Evolutionary conservation across 371 early-diverging fungal species (phyloP), one percentile per base, ranked within the genome.

Genomic region (Mucor mucedo): DNA sequence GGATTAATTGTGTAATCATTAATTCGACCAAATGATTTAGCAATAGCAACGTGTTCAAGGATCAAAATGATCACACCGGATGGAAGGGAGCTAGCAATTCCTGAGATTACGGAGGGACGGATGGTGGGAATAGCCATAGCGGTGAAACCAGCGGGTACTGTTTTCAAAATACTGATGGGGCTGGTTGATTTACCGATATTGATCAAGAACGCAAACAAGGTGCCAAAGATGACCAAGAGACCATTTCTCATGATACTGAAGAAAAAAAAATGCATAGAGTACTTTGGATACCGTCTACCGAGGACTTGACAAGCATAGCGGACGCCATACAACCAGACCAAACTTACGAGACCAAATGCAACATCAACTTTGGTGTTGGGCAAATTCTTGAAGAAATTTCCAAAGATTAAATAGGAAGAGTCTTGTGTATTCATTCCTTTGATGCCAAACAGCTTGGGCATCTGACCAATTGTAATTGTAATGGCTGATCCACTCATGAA

Each of bases 31-130:
- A 93, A 92, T 1, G 93, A 87, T 73, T 93, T 71, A 7, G 87
- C 85, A 62, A 94, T 89, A 11, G 93, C 91, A 48, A 93, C 87
- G 68, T 94, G 94, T 71, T 96, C 96, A 30, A 95, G 70, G 58
- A 94, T 83, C 38, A 88, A 71, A 39, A 94, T 88, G 42, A 94
- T 75, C 11, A 89, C 84, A 28, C 88, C 87, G 3, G 89, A 89
- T 1, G 87, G 78, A 5, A 91, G 60, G 6, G 87, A 78, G 5
- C 78, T 72, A 2, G 81, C 79, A 27, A 90, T 72, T 16, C 71
- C 73, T 28, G 71, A 66, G 29, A 87, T 54, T 2, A 84, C 65
- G 30, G 66, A 49, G 5, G 75, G 45, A 48, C 68, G 60, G 33
- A 90, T 53, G 0, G 60, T 54, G 2, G 91, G 91, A 3, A 85